Base-by-base conservation (phyloP, 805 yeast genomes). In the Kodamaea laetipori region DNA sequence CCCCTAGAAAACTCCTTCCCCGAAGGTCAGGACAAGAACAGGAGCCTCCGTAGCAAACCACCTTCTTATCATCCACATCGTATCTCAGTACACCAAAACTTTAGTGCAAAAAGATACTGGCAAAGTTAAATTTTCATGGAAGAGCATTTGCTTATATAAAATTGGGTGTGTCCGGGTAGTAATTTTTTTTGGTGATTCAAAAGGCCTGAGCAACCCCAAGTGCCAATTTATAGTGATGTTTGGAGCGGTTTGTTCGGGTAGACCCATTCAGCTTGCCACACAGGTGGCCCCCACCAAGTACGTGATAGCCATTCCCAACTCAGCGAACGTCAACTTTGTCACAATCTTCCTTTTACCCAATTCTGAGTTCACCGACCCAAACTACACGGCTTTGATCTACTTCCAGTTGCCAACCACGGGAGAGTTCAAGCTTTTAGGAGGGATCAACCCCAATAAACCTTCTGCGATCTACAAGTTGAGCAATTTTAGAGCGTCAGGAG, bases 381-480 rank as follows among this genome's bases (percentile, higher is more conserved):
- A 77, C 37, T 84, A 73, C 53, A 81, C 92, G 1, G 98, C 97
- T 0, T 74, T 92, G 32, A 87, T 94, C 2, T 94, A 85, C 63
- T 92, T 89, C 64, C 96, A 92, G 60, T 66, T 90, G 41, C 90
- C 90, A 10, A 70, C 74, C 7, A 66, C 73, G 39, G 74, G 71
- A 16, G 76, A 84, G 23, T 86, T 84, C 63, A 77, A 77, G 50
- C 68, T 87, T 10, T 71, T 84, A 44, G 92, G 92, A 3, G 81
- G 81, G 9, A 57, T 85, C 19, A 76, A 77, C 35, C 65, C 73
- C 0, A 67, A 64, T 27, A 94, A 92, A 60, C 98, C 95, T 27
- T 86, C 96, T 46, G 96, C 97, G 0, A 94, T 94, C 2, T 94
- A 86, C 71, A 85, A 84, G 57, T 77, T 92, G 46, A 87, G 82